Evolutionary conservation across 495 filamentous ascomycete species (phyloP).

Genomic region (Podospora comata): DNA sequence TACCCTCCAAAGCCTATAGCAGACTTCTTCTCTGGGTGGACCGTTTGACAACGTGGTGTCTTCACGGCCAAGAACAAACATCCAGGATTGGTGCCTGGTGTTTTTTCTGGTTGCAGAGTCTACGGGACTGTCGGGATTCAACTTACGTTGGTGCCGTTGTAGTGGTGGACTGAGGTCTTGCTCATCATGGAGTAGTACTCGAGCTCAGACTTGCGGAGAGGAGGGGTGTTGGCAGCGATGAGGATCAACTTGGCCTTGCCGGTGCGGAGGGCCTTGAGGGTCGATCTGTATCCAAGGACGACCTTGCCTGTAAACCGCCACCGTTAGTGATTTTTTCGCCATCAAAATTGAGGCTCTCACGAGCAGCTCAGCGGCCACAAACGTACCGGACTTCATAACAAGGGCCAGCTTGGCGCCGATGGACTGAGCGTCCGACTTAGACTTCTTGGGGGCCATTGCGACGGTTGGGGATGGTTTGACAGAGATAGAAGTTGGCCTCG

Average conservation of each 20-base stretch:
- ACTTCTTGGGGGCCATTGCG: conserved; percentile 88
- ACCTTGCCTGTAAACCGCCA: conserved; percentile 60
- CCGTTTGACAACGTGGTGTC: conserved; percentile 29
- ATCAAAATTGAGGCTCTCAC: neutral
- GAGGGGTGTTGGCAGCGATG: conserved; percentile 78
- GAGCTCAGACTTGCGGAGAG: conserved; percentile 90
- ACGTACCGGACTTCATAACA: conserved; percentile 8
- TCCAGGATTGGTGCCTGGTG: conserved; percentile 10
- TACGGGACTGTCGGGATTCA: conserved; percentile 18
- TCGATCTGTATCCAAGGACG: conserved; percentile 83
- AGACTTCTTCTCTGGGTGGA: conserved; percentile 78
- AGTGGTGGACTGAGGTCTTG: conserved; percentile 94
- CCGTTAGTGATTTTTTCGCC: conserved; percentile 1
- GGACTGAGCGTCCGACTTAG: conserved; percentile 86
- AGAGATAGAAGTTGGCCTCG: conserved; percentile 13
- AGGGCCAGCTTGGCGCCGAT: conserved; percentile 66
- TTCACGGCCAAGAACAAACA: conserved; percentile 14
- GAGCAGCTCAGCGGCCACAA: neutral
- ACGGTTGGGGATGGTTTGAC: conserved; percentile 21
- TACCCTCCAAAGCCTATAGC: conserved; percentile 80
- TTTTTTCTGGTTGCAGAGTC: conserved; percentile 41
- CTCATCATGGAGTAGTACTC: conserved; percentile 89
- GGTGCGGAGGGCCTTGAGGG: conserved; percentile 88
- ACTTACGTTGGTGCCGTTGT: conserved; percentile 96
- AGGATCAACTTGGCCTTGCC: conserved; percentile 78